These are phyloP conservation scores for Miamiensis avidus DNA, from an alignment of 169 alveolate species.

Conservation along the genomic window DNA sequence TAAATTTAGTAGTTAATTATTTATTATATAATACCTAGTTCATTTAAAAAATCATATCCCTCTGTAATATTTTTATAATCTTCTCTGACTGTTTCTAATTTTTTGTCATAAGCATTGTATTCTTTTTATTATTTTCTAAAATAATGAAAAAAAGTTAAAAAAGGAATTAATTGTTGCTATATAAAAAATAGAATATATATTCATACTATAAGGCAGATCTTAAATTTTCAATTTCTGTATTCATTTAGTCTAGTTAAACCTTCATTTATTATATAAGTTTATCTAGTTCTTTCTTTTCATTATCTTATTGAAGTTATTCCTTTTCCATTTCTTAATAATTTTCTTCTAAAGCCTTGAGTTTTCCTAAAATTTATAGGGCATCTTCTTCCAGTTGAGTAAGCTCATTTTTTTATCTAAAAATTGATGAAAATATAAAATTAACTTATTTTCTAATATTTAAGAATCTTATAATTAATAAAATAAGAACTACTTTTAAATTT, in stretches of 20 bases:
- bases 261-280: conserved; percentile 38
- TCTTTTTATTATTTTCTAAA: conserved; percentile 31
- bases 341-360: conserved; percentile 21
- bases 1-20: too few relatives aligned
- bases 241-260: conserved; percentile 46
- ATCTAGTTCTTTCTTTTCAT: conserved; percentile 23
- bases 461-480: too few relatives aligned
- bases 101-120: conserved; percentile 1
- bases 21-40: conserved; percentile 2
- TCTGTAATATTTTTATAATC: conserved; percentile 16
- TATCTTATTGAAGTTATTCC: neutral
- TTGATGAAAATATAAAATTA: too few relatives aligned
- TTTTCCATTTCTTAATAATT: conserved; percentile 17
- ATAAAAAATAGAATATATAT: conserved; percentile 14
- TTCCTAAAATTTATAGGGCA: conserved; percentile 36
- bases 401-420: neutral
- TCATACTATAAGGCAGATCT: conserved; percentile 44
- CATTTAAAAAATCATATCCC: conserved; percentile 35
- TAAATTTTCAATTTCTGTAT: conserved; percentile 48
- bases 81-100: conserved; percentile 20
- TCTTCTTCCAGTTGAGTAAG: conserved; percentile 35
- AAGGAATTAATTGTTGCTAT: neutral
- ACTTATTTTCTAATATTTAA: too few relatives aligned
- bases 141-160: neutral
- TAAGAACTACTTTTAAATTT: neutral